Base-by-base conservation (phyloP, 2,329 filamentous ascomycete species). In the Aureobasidium melanogenum region DNA sequence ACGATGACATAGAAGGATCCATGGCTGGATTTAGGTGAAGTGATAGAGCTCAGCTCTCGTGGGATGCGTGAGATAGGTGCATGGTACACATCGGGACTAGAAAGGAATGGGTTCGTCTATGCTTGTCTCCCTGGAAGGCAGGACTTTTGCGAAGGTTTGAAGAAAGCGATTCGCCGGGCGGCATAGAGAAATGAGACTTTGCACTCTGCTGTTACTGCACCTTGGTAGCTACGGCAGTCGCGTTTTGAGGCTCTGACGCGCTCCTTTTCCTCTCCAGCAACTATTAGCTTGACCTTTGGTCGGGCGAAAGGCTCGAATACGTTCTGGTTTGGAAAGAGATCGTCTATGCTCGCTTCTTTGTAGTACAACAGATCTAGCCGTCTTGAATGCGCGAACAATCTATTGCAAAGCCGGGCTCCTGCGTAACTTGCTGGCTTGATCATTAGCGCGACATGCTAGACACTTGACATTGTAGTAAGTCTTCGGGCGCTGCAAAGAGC, bases 401-500 rank as follows among this genome's bases (percentile, higher is more conserved):
- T 97, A 92, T 69, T 94, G 85, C 65, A 97, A 79, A 0, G 88
- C 86, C 82, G 87, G 89, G 72, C 97, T 97, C 50, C 87, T 87
- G 62, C 91, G 82, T 66, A 99, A 72, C 72, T 90, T 94, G 64
- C 90, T 82, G 71, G 93, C 91, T 72, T 97, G 91, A 66, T 96
- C 90, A 0, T 79, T 74, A 5, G 84, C 78, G 56, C 91, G 86
- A 74, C 94, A 99, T 1, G 90, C 80, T 0, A 95, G 94, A 68
- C 94, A 99, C 89, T 74, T 97, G 90, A 75, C 94, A 99, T 68
- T 93, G 89, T 22, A 99, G 80, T 3, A 91, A 86, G 63, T 88
- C 86, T 70, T 99, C 94, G 64, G 99, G 84, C 14, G 83, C 77
- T 52, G 85, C 80, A 60, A 95, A 82, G n/a, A n/a, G n/a, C n/a